Evolutionary conservation across 2,329 filamentous ascomycete genomes (phyloP).

Genomic region (Stagonosporopsis cucurbitacearum): DNA sequence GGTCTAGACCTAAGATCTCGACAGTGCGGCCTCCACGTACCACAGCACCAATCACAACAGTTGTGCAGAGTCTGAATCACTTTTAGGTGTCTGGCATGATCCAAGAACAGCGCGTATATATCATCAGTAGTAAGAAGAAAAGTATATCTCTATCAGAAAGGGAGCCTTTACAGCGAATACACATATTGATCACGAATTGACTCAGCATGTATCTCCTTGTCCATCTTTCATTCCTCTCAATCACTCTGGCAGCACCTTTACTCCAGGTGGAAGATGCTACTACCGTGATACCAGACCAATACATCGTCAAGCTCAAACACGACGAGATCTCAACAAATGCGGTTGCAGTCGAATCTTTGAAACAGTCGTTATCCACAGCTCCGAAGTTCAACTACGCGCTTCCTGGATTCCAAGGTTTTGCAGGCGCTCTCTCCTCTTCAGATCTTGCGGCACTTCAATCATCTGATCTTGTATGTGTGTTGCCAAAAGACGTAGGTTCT

Average conservation of each 20-base stretch:
- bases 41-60: neutral
- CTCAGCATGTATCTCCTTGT: slow-evolving; percentile 40
- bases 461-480: slow-evolving; percentile 30
- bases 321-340: slow-evolving; percentile 30
- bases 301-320: slow-evolving; percentile 54
- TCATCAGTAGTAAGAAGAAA: neutral
- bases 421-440: slow-evolving; percentile 37
- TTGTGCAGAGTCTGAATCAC: neutral
- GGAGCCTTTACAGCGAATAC: neutral
- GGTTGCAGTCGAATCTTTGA: slow-evolving; percentile 16
- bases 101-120: neutral
- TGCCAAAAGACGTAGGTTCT: neutral
- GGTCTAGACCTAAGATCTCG: neutral
- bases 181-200: neutral
- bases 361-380: slow-evolving; percentile 23
- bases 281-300: slow-evolving; percentile 47
- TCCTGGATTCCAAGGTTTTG: slow-evolving; percentile 47
- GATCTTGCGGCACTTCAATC: slow-evolving; percentile 35
- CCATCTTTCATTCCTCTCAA: slow-evolving; percentile 44
- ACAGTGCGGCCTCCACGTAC: neutral
- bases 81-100: neutral
- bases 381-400: slow-evolving; percentile 45
- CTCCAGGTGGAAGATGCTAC: slow-evolving; percentile 37
- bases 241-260: slow-evolving; percentile 49
- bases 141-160: neutral